Conservation (phyloP, 768 basidiomycete species). For the Neoboletus magnificus region DNA sequence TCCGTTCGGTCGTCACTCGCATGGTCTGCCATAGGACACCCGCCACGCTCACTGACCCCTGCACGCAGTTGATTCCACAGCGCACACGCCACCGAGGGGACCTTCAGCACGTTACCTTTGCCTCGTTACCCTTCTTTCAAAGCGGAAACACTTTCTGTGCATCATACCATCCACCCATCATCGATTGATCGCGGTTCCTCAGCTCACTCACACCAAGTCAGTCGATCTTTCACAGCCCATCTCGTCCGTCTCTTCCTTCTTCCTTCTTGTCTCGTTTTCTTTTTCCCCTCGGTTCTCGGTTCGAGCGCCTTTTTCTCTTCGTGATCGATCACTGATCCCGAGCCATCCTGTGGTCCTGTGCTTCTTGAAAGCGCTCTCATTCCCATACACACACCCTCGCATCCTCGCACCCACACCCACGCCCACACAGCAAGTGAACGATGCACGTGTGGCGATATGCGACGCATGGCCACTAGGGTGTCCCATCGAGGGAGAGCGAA, state of each 20-base stretch:
- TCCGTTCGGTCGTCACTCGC: neutral
- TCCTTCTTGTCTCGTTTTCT: neutral
- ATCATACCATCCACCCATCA: neutral
- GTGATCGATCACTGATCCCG: neutral
- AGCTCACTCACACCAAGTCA: too few species aligned
- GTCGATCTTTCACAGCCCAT: neutral
- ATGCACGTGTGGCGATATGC: too few species aligned
- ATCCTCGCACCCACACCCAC: neutral
- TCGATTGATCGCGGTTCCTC: too few species aligned
- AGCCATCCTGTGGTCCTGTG: neutral
- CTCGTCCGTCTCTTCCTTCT: neutral
- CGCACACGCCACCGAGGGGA: neutral
- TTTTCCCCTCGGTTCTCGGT: neutral
- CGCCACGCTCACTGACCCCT: neutral
- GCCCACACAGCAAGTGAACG: neutral
- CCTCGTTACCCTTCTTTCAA: neutral
- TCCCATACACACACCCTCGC: neutral
- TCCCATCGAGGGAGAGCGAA: too few species aligned
- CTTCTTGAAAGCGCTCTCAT: neutral
- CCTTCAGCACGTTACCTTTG: neutral
- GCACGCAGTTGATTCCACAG: neutral
- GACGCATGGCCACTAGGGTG: too few species aligned
- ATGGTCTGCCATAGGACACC: neutral
- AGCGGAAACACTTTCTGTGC: neutral
- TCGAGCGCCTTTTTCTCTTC: neutral